Percentiles rank a stretch among this genome's conserved stretches.
phyloP scores from a whole-genome alignment of 768 basidiomycete species.

The Termitomyces sp. region DNA sequence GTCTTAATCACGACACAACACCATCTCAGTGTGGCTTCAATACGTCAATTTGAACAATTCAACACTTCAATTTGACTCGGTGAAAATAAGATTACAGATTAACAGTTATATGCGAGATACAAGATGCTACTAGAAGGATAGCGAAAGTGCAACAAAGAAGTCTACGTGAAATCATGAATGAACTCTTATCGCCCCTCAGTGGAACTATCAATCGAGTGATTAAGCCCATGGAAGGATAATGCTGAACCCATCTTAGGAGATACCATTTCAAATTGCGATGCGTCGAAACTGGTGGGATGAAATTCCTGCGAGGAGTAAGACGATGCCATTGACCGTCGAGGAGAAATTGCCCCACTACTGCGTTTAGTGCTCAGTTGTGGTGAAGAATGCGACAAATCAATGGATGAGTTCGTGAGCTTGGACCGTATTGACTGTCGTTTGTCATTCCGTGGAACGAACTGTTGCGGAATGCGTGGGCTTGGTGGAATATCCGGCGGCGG shows the following conservation, averaged over 20 bases:
- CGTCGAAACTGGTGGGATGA: conserved; percentile 54
- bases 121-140: background rate
- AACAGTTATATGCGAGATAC: background rate
- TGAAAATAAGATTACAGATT: conserved; percentile 1
- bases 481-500: conserved; percentile 47
- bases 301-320: conserved; percentile 37
- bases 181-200: conserved; percentile 3
- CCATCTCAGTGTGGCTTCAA: too few species aligned
- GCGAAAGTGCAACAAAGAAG: background rate
- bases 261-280: conserved; percentile 63
- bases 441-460: conserved; percentile 26
- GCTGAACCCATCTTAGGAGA: conserved; percentile 41
- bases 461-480: conserved; percentile 56
- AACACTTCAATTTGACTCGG: background rate
- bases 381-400: conserved; percentile 25
- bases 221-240: conserved; percentile 46
- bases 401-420: conserved; percentile 27
- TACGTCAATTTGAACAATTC: background rate
- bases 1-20: too few species aligned
- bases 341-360: conserved; percentile 21
- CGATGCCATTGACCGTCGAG: conserved; percentile 34
- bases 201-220: conserved; percentile 25
- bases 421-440: conserved; percentile 26
- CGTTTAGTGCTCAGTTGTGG: conserved; percentile 18
- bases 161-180: background rate